Base-by-base conservation (phyloP, 2,329 filamentous ascomycete species). In the Cercospora brassicicola region DNA sequence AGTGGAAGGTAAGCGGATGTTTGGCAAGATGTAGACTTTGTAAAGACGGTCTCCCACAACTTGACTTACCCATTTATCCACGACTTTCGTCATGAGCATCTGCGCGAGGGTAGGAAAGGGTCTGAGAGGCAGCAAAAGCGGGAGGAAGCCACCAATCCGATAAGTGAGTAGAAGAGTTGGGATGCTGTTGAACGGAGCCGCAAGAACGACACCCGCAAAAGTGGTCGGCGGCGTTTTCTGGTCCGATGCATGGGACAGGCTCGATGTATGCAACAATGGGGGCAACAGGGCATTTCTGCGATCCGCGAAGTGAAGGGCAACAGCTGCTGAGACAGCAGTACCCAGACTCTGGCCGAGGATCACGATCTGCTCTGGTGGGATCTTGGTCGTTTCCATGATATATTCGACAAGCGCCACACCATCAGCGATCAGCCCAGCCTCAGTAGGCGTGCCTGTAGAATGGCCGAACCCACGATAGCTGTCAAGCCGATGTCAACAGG, bases 291-390 rank as follows among this genome's bases (percentile, higher is more conserved):
- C 62, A 31, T 71, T 72, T 3, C 57, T 48, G 1, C 78, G 76
- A 62, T 78, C 71, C 8, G 75, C 85, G 74, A 91, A 94, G 65
- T 88, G 85, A 74, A 96, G 89, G 1, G 88, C 89, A 0, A 92
- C 88, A 2, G 88, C 94, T 56, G 89, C 86, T 5, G 90, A 88
- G 1, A 97, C 91, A 0, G 92, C 94, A 0, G 94, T 97, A 26
- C 94, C 94, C 0, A 98, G 85, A 74, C 91, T 95, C 74, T 97
- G 94, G 18, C 94, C 94, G 2, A 96, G 82, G 30, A 97, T 83
- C 2, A 94, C 88, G 70, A 97, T 95, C 28, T 89, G 89, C 45
- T 86, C 85, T 0, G 92, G 82, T 0, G 91, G 84, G 18, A 97
- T 84, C 0, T 86, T 82, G 13, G 89, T 87, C 1, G 85, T 82